phyloP scores from a whole-genome alignment of 345 rosid species.

The Microthlaspi erraticum region DNA sequence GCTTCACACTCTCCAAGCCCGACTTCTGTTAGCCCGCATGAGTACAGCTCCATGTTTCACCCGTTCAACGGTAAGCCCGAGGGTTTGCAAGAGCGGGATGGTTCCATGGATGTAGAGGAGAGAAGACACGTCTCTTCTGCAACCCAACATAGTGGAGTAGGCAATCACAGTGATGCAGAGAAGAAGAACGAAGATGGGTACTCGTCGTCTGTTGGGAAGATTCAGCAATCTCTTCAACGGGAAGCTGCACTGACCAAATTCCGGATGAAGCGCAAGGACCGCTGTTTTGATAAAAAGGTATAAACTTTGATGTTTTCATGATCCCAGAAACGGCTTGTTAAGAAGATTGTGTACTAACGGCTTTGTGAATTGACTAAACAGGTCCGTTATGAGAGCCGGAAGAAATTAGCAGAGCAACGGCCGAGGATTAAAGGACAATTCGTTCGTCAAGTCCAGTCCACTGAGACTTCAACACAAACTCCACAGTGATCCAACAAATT shows the following conservation, averaged over 20 bases:
- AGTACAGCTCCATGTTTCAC: constrained; percentile 52
- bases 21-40: constrained; percentile 62
- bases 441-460: constrained; percentile 53
- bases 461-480: constrained; percentile 34
- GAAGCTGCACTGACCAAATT: constrained; percentile 91
- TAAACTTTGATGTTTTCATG: constrained; percentile 18
- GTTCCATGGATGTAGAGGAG: constrained; percentile 56
- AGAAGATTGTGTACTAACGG: constrained; percentile 7
- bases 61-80: constrained; percentile 49
- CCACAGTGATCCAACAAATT: constrained; percentile 28
- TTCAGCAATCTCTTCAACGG: constrained; percentile 62
- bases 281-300: constrained; percentile 97
- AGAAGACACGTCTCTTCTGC: constrained; percentile 57
- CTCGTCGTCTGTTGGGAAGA: constrained; percentile 46
- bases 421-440: constrained; percentile 75
- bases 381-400: constrained; percentile 79
- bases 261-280: constrained; percentile 91
- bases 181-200: constrained; percentile 57
- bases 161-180: constrained; percentile 64
- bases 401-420: constrained; percentile 69
- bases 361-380: constrained; percentile 38
- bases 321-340: background rate
- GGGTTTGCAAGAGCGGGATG: constrained; percentile 47
- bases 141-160: constrained; percentile 66
- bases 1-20: constrained; percentile 56